phyloP scores from a whole-genome alignment of 164 flowering plant species.

The Houttuynia cordata region DNA sequence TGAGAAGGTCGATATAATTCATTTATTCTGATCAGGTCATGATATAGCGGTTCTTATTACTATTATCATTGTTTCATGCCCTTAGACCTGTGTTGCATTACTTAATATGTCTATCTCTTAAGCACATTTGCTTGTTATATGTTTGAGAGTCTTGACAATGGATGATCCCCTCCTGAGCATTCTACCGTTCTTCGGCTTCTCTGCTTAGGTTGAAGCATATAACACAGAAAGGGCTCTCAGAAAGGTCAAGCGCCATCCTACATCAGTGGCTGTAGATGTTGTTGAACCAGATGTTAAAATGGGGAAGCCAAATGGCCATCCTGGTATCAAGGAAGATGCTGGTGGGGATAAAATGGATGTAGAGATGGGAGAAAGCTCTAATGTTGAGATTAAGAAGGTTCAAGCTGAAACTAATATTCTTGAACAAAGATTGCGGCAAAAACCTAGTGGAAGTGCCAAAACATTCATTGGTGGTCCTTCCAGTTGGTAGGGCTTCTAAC shows the following conservation, averaged over 20 bases:
- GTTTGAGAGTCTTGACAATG: too few relatives aligned
- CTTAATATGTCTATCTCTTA: too few relatives aligned
- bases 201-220: constrained; percentile 62
- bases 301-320: constrained; percentile 10
- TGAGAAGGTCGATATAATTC: not conserved
- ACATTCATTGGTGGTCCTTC: constrained; percentile 40
- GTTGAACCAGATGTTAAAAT: constrained; percentile 14
- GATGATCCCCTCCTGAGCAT: too few relatives aligned
- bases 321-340: constrained; percentile 15
- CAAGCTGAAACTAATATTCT: constrained; percentile 15
- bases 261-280: constrained; percentile 30
- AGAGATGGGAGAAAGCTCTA: constrained; percentile 21
- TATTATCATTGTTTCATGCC: not conserved
- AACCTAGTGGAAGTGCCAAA: constrained; percentile 12
- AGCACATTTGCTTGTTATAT: too few relatives aligned
- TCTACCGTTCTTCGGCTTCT: constrained; percentile 1
- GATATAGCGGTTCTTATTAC: not conserved
- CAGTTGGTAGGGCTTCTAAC: constrained; percentile 36
- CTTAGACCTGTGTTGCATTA: too few relatives aligned
- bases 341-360: constrained; percentile 16
- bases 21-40: not conserved
- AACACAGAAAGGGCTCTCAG: constrained; percentile 51
- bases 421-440: constrained; percentile 14
- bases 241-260: constrained; percentile 69
- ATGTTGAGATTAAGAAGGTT: constrained; percentile 17